Evolutionary conservation across 495 filamentous ascomycete species (phyloP).

Genomic region (Penicillium taxi): DNA sequence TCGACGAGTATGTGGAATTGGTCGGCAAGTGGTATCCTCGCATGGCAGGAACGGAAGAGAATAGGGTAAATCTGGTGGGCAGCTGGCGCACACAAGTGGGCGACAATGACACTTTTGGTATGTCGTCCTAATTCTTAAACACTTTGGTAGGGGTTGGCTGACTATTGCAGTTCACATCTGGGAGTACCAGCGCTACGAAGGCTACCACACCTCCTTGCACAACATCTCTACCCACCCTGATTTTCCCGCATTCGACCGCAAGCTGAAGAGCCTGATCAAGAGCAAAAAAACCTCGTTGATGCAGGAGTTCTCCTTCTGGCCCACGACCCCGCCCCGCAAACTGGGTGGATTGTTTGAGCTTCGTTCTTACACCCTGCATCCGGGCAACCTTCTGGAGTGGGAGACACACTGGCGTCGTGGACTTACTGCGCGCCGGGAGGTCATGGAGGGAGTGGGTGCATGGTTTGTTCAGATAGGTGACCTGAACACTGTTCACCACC

Average conservation of each 20-base stretch:
- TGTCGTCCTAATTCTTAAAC: slow-evolving; percentile 1
- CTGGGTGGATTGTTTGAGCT: slow-evolving; percentile 94
- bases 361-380: slow-evolving; percentile 92
- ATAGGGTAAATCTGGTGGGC: slow-evolving; percentile 91
- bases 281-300: slow-evolving; percentile 84
- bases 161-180: slow-evolving; percentile 77
- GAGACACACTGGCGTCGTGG: slow-evolving; percentile 97
- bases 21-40: slow-evolving; percentile 90
- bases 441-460: slow-evolving; percentile 97
- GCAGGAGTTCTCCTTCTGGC: slow-evolving; percentile 99
- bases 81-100: slow-evolving; percentile 99
- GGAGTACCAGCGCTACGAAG: slow-evolving; percentile 97
- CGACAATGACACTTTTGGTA: slow-evolving; percentile 96
- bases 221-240: slow-evolving; percentile 71
- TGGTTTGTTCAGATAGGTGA: slow-evolving; percentile 99
- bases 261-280: slow-evolving; percentile 72
- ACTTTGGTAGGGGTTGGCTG: background rate
- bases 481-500: slow-evolving; percentile 92
- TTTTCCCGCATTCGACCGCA: slow-evolving; percentile 70
- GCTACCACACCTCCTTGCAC: slow-evolving; percentile 88
- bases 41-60: slow-evolving; percentile 71
- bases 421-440: slow-evolving; percentile 78
- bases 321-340: slow-evolving; percentile 79
- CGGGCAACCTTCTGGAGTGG: slow-evolving; percentile 94
- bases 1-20: slow-evolving; percentile 87